Base-by-base conservation (phyloP, 1,284 basidiomycete genomes). In the Microbotryum violaceum region DNA sequence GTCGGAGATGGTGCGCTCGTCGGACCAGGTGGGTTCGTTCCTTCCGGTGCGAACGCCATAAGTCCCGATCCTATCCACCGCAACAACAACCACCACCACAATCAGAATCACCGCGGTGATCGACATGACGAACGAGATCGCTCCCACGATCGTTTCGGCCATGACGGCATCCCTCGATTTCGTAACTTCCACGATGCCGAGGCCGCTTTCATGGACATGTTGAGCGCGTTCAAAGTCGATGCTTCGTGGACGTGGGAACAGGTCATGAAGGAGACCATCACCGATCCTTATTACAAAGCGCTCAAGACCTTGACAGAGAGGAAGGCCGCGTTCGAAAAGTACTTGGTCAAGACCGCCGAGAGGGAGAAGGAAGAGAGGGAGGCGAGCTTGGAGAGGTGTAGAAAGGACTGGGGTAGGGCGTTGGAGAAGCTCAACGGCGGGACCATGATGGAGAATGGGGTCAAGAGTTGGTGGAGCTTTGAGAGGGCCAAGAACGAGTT, bases 201-300 rank as follows among this genome's bases (percentile, higher is more conserved):
- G 76, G 87, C 88, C 69, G 94, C 93, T 3, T 98, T 99, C 76
- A 85, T 86, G 68, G 87, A 88, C 76, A 80, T 98, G 57, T 78
- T 99, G 66, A 83, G 85, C 70, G 88, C 89, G 74, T 88, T 89
- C 56, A 88, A 89, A 25, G 86, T 98, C 54, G 89, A 91, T 77
- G 84, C 88, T 53, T 85, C 82, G 68, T 97, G 90, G 89, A 93
- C 91, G 23, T 99, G 96, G 96, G 96, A 99, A 75, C 85, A 90
- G 77, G 92, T 93, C 53, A 96, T 98, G 88, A 84, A 94, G 71
- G 87, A 88, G 70, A 91, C 96, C 75, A 93, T 99, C 77, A 97
- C 92, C 70, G 94, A 98, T 78, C 93, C 96, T 46, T 78, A 97
- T 68, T 98, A 97, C 79, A 96, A 93, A 78, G 88, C 91, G 54